A percentile compares a stretch with the other conserved stretches of the same genome.
phyloP scores from a whole-genome alignment of 306 rosid species.

The Potentilla sterilis region DNA sequence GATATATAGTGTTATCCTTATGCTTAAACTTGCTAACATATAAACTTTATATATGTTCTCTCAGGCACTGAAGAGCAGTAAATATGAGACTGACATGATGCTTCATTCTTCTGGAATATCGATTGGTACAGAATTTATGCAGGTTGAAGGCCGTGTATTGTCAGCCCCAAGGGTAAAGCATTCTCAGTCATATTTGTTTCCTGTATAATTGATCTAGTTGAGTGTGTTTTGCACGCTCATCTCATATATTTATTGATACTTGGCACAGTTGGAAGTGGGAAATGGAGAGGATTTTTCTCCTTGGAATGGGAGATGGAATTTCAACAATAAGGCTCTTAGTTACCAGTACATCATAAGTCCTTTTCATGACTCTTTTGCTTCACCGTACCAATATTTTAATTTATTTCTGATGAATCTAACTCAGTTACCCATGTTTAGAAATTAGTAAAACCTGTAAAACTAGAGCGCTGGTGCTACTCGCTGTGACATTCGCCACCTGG shows the following conservation, averaged over 20 bases:
- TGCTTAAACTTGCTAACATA: background rate
- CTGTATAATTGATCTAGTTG: background rate
- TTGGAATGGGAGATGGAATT: constrained; percentile 43
- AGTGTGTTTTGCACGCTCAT: background rate
- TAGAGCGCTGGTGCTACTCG: constrained; percentile 36
- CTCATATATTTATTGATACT: background rate
- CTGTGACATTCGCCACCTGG: background rate
- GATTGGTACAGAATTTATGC: constrained; percentile 22
- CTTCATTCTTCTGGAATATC: constrained; percentile 38
- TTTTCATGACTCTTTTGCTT: background rate
- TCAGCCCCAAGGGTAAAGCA: constrained; percentile 33
- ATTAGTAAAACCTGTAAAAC: constrained; percentile 32
- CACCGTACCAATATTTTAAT: background rate
- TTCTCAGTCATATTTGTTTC: background rate
- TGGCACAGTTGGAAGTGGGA: constrained; percentile 38
- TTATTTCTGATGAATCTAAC: background rate
- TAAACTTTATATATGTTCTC: constrained; percentile 13
- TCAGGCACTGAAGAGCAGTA: constrained; percentile 38
- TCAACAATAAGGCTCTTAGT: constrained; percentile 41
- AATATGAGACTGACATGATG: constrained; percentile 38
- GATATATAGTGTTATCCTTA: background rate
- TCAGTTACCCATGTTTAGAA: constrained; percentile 8
- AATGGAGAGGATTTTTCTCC: constrained; percentile 24
- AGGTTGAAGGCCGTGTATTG: constrained; percentile 41
- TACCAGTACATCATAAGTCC: no score